Evolutionary conservation across 2,329 filamentous ascomycete species (phyloP).

Genomic region (Hypoxylon sp.): DNA sequence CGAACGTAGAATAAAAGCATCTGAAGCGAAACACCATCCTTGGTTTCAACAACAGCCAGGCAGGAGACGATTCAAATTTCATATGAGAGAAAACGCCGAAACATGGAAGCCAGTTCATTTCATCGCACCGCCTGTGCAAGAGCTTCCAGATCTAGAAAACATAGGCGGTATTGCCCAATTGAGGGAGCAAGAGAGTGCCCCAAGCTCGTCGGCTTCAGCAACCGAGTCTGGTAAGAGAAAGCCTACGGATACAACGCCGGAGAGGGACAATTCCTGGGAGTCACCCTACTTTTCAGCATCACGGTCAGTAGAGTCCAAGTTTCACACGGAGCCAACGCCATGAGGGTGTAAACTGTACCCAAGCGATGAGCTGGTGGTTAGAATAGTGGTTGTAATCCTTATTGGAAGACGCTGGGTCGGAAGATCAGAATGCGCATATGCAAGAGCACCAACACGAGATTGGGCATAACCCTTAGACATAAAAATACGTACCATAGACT

Average conservation of each 20-base stretch:
- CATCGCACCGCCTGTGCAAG: conserved; percentile 46
- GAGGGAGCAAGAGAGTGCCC: not conserved
- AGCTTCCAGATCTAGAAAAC: conserved; percentile 37
- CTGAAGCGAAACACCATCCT: conserved; percentile 51
- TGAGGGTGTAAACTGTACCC: too few relatives aligned
- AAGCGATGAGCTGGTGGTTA: too few relatives aligned
- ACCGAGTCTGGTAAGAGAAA: conserved; percentile 13
- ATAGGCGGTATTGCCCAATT: not conserved
- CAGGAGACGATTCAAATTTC: conserved; percentile 17
- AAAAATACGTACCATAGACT: too few relatives aligned
- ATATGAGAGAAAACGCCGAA: conserved; percentile 21
- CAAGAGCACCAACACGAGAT: too few relatives aligned
- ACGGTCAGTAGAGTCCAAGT: not conserved
- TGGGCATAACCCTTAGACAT: too few relatives aligned
- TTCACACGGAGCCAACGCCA: too few relatives aligned
- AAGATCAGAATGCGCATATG: too few relatives aligned
- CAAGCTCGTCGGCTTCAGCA: not conserved
- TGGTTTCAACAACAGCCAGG: conserved; percentile 53
- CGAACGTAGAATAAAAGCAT: conserved; percentile 52
- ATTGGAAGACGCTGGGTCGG: too few relatives aligned
- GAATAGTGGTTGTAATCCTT: too few relatives aligned
- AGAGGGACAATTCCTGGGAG: not conserved
- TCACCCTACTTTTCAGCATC: conserved; percentile 24
- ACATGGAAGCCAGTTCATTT: conserved; percentile 41
- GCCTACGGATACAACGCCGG: not conserved